Base-by-base conservation (phyloP, 2,329 filamentous ascomycete species). In the Hymenoscyphus scutula region DNA sequence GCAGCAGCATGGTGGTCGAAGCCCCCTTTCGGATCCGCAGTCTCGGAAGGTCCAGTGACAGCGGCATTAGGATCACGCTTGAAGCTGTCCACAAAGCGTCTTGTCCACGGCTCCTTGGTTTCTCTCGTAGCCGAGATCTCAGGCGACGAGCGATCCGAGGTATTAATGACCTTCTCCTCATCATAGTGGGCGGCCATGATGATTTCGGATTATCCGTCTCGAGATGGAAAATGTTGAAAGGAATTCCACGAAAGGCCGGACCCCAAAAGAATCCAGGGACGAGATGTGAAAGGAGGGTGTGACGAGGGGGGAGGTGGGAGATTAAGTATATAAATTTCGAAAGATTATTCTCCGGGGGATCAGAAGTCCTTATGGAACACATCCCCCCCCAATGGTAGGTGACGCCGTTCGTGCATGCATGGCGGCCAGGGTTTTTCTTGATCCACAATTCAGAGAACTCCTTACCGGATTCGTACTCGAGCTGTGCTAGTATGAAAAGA, bases 1-100 rank as follows among this genome's bases (percentile, higher is more conserved):
- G 82, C 83, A 1, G 84, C 85, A 61, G 75, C 76, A 73, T 90
- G 88, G 70, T 92, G 78, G 72, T 91, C 83, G 72, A 83, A 87
- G 15, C 79, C 79, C 1, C 64, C 58, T 11, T 56, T 48, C 11
- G 61, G 59, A 25, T 62, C 54, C 8, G 27, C 13, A 25, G 32
- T 45, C 61, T 58, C 30, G 19, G 29, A 27, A 17, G 62, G 64
- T 76, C 77, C 45, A 73, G 78, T 62, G 56, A 81, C 76, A 60
- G 75, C 82, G 56, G 85, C 88, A 59, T 71, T 69, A 1, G 71
- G 71, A 63, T 73, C 71, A 7, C 71, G 63, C 25, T 67, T 68
- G 62, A 73, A 73, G 48, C 70, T 72, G 51, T 72, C 69, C 37
- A 72, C 58, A 19, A 73, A 66, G 5, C 69, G 61, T 2, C 57